Conservation (phyloP, 768 basidiomycete genomes). For the Suillus paluster region DNA sequence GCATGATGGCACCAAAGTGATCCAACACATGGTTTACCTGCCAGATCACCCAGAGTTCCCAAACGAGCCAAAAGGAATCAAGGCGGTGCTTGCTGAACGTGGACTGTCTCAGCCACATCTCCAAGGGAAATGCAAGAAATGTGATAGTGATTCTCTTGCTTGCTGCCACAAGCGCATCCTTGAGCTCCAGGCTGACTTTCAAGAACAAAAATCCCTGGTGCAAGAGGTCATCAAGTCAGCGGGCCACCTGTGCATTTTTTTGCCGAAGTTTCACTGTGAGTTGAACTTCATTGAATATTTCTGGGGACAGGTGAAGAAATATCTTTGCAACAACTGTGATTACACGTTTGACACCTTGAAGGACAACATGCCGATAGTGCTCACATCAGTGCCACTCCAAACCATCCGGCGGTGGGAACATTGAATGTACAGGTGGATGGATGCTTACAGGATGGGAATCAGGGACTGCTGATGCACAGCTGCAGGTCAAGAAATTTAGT, state of each 20-base stretch:
- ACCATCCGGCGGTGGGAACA: slow-evolving; percentile 22
- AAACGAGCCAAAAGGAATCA: slow-evolving; percentile 38
- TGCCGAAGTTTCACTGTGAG: slow-evolving; percentile 35
- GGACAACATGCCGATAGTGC: no score
- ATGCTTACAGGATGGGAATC: slow-evolving; percentile 19
- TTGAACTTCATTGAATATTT: no score
- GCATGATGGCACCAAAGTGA: slow-evolving; percentile 25
- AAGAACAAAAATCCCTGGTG: slow-evolving; percentile 25
- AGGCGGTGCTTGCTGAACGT: slow-evolving; percentile 31
- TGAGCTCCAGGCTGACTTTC: slow-evolving; percentile 30
- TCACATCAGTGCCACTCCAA: no score
- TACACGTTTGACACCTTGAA: no score
- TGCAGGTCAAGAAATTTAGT: no score
- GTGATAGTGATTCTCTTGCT: slow-evolving; percentile 4
- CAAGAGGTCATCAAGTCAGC: slow-evolving; percentile 27
- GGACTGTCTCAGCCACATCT: slow-evolving; percentile 22
- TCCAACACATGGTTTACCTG: slow-evolving; percentile 37
- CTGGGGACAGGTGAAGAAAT: no score
- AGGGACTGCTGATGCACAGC: no score
- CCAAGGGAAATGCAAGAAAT: slow-evolving; percentile 8
- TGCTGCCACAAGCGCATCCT: slow-evolving; percentile 39
- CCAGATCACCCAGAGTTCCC: slow-evolving; percentile 35
- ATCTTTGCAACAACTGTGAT: no score
- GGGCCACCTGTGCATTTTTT: slow-evolving; percentile 33
- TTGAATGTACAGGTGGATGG: slow-evolving; percentile 20